Evolutionary conservation across 495 filamentous ascomycete genomes (phyloP), one percentile per base, ranked within the genome.

Genomic region (Hypoxylon fragiforme): DNA sequence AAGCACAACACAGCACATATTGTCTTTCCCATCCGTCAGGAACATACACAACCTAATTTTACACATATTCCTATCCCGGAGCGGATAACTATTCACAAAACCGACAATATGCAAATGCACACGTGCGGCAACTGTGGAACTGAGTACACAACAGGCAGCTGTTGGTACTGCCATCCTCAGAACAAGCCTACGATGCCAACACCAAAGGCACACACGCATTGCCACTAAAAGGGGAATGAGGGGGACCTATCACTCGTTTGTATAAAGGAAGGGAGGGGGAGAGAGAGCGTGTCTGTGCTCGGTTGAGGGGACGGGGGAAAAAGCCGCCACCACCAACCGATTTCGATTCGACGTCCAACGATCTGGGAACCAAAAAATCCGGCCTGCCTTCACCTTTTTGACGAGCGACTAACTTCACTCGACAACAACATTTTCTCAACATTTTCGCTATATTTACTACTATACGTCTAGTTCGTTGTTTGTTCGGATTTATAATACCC

Each of bases 81-180:
- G 39, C 4, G 24, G 24, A 28, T 28, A 28, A 4, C 16, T 38
- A 54, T 7, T 19, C 15, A 19, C 16, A 39, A 45, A 35, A 22
- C 58, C 48, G 44, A 63, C 58, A 60, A 55, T 15, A 60, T 63
- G 65, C 55, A 65, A 55, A 65, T 68, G 65, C 65, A 68, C 30
- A 68, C 58, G 24, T 68, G 65, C 44, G 65, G 62, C 28, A 65
- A 68, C 62, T 68, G 65, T 48, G 65, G 65, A 42, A 68, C 65
- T 19, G 65, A 68, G 54, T 68, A 68, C 48, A 68, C 65, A 28
- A 65, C 62, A 52, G 65, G 65, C 44, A 68, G 65, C 60, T 68
- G 65, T 61, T 68, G 65, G 65, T 68, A 68, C 47, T 68, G 65
- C 46, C 65, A 68, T 65, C 65, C 65, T 18, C 65, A 68, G 52